These are phyloP conservation scores for Arabidopsis lyrata DNA, from an alignment of 441 rosid species.

Conservation along the genomic window DNA sequence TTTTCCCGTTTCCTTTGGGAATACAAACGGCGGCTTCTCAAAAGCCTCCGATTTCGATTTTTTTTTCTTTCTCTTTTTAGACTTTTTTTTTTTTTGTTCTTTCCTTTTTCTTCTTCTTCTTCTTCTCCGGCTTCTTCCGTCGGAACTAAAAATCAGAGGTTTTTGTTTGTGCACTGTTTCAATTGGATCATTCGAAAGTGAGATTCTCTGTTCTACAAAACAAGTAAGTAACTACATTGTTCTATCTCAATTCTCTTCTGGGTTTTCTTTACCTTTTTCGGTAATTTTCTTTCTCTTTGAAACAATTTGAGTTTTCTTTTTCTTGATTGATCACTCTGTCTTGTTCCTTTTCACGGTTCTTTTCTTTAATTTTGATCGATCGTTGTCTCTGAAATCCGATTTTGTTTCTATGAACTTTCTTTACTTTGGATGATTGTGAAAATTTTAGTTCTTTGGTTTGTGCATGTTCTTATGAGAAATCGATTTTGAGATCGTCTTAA, in stretches of 20 bases:
- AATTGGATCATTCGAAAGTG: neutral
- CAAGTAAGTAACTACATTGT: slow-evolving; percentile 42
- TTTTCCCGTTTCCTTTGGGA: slow-evolving; percentile 34
- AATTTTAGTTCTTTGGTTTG: neutral
- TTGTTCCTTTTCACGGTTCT: neutral
- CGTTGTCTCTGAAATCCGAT: neutral
- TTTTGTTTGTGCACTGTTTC: neutral
- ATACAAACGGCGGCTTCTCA: slow-evolving; percentile 43
- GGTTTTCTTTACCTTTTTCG: slow-evolving; percentile 1
- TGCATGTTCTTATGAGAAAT: slow-evolving; percentile 39
- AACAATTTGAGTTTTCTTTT: neutral
- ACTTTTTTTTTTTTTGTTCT: neutral
- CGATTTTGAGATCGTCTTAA: slow-evolving; percentile 9
- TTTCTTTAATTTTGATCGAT: neutral
- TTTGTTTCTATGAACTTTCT: neutral
- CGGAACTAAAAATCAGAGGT: neutral
- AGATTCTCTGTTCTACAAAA: slow-evolving; percentile 15
- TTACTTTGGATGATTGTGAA: neutral
- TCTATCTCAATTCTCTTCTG: slow-evolving; percentile 17
- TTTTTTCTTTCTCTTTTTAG: neutral
- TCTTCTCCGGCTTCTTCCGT: neutral
- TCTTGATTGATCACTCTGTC: slow-evolving; percentile 17
- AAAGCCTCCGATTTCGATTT: slow-evolving; percentile 37
- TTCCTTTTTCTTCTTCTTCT: neutral
- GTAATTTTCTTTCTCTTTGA: slow-evolving; percentile 9